Evolutionary conservation across 805 yeast species (phyloP), one percentile per base, ranked within the genome.

Genomic region (Spathaspora arborariae): DNA sequence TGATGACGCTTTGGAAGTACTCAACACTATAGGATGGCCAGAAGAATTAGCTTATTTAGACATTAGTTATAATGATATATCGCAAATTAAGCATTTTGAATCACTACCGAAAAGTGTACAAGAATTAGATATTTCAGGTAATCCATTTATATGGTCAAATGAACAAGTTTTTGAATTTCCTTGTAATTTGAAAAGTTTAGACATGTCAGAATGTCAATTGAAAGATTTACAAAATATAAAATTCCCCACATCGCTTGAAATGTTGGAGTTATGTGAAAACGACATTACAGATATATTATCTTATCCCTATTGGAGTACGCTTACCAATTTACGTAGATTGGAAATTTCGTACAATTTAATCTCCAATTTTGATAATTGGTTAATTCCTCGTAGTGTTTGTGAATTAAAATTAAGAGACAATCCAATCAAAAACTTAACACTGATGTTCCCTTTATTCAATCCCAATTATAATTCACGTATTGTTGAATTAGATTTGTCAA

Each of bases 111-210:
- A 45, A n/a, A 24, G 50, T n/a, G 33, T 50, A n/a, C 41, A 50
- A 20, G 24, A 11, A 10, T 39, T 50, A 11, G 41, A 47, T 10
- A 37, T 50, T 1, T 46, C 43, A 11, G 45, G 22, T 5, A 50
- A 50, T 27, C 11, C 11, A 20, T 7, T 30, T 11, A 2, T 11
- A n/a, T 41, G 11, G 19, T 11, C n/a, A 11, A 3, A 10, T 7
- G 37, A 41, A 38, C n/a, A n/a, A n/a, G n/a, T n/a, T n/a, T 60
- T 65, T 44, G 42, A 51, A 27, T 67, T 70, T 41, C 72, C 74
- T 4, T 45, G 48, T n/a, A 48, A 48, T 19, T 51, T 69, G 41
- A 52, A 51, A 4, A 45, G 48, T 9, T 48, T 70, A 33, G 58
- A 59, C 24, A 47, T 69, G 38, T 49, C 57, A 1, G 62, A 55